phyloP scores from a whole-genome alignment of 805 yeast genomes.

The Kodamaea sagamina region DNA sequence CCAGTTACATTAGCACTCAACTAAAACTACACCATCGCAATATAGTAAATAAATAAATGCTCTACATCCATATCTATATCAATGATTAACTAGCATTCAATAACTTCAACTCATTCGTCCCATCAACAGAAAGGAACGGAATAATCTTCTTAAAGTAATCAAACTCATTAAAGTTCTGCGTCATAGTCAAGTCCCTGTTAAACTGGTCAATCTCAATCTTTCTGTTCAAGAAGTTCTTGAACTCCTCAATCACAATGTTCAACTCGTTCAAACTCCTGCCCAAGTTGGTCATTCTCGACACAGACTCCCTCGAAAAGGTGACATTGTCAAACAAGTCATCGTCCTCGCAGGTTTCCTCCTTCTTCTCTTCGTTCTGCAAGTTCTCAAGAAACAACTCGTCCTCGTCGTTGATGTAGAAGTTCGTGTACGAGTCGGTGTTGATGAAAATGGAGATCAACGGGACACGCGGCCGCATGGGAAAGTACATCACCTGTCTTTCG shows the following conservation, averaged over 20 bases:
- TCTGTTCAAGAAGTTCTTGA: conserved; percentile 40
- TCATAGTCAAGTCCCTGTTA: conserved; percentile 13
- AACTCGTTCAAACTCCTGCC: conserved; percentile 58
- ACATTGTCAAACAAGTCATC: conserved; percentile 10
- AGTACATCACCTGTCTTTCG: conserved; percentile 9
- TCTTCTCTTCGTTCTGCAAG: conserved; percentile 11
- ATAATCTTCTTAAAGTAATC: conserved; percentile 39
- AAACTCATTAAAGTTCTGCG: conserved; percentile 23
- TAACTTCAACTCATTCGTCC: conserved; percentile 29
- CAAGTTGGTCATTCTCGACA: conserved; percentile 28
- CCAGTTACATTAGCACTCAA: too few relatives aligned
- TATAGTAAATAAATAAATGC: conserved; percentile 16
- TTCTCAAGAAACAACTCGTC: conserved; percentile 22
- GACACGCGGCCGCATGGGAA: conserved; percentile 28
- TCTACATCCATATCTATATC: too few relatives aligned
- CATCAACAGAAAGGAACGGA: conserved; percentile 43
- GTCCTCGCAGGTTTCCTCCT: conserved; percentile 5
- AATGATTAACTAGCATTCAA: conserved; percentile 36
- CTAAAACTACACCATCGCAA: not conserved
- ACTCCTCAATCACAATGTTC: conserved; percentile 48
- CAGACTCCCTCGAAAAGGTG: conserved; percentile 3
- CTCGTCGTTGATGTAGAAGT: conserved; percentile 35
- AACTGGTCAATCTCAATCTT: conserved; percentile 33
- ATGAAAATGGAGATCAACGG: conserved; percentile 35
- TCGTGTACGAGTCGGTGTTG: conserved; percentile 29